These are phyloP conservation scores for Solanum medicagineum DNA, from an alignment of 257 asterid species.

Conservation along the genomic window DNA sequence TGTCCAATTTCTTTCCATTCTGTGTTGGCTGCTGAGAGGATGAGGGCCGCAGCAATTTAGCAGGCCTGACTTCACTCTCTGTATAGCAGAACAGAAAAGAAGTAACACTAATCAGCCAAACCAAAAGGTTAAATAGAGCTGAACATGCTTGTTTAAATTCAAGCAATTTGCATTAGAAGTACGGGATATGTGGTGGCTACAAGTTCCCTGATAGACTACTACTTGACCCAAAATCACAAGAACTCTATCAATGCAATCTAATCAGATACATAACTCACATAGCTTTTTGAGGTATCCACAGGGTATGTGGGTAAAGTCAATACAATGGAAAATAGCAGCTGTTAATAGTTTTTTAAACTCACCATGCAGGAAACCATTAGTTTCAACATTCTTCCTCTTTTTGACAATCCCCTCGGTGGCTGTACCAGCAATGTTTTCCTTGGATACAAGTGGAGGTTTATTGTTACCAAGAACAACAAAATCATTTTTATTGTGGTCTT, in stretches of 20 bases:
- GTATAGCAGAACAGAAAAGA: conserved; percentile 16
- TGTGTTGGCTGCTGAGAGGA: conserved; percentile 25
- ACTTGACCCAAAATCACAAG: not conserved
- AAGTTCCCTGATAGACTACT: not conserved
- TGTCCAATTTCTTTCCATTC: conserved; percentile 46
- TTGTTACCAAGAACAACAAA: conserved; percentile 14
- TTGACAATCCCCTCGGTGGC: conserved; percentile 25
- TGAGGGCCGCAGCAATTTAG: conserved; percentile 31
- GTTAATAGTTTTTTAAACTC: conserved; percentile 19
- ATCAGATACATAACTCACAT: not conserved
- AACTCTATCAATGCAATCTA: not conserved
- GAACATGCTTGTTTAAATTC: conserved; percentile 1
- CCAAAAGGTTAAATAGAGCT: conserved; percentile 4
- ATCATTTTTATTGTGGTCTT: conserved; percentile 14
- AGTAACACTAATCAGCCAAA: conserved; percentile 24
- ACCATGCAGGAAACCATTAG: conserved; percentile 67
- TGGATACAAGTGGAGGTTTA: conserved; percentile 6
- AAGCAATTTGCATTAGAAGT: not conserved
- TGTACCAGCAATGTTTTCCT: conserved; percentile 18
- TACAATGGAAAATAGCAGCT: conserved; percentile 1
- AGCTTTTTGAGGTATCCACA: not conserved
- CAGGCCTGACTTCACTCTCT: conserved; percentile 55
- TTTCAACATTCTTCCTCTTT: conserved; percentile 40
- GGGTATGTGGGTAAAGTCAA: not conserved
- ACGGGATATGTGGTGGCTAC: not conserved